A percentile compares a stretch with the other conserved stretches of the same genome.
These are phyloP conservation scores for Fusarium compactum DNA, from an alignment of 2,329 filamentous ascomycete genomes.

Conservation along the genomic window DNA sequence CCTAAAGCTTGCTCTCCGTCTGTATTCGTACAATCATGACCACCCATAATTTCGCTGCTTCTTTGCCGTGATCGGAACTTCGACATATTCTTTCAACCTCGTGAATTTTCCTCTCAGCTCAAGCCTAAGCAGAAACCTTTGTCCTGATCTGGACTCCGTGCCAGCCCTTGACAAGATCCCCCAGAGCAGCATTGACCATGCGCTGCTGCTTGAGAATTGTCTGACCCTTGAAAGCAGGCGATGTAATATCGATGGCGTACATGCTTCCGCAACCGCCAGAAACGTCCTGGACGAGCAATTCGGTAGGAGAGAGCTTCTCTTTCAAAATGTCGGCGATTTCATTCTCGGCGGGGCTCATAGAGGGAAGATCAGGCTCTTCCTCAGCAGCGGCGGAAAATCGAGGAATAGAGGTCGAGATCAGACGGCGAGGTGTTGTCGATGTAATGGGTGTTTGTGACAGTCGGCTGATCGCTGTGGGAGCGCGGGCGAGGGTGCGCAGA, in stretches of 20 bases:
- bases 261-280: constrained; percentile 88
- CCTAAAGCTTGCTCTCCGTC: background rate
- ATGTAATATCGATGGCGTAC: constrained; percentile 85
- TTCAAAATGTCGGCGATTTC: constrained; percentile 68
- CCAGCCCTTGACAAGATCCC: constrained; percentile 82
- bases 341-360: constrained; percentile 65
- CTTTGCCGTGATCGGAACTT: background rate
- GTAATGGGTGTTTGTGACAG: constrained; percentile 12
- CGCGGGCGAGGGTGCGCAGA: constrained; percentile 26
- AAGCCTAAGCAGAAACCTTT: constrained; percentile 56
- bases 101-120: background rate
- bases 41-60: background rate
- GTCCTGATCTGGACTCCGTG: constrained; percentile 87
- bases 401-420: constrained; percentile 20
- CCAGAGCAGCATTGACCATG: constrained; percentile 80
- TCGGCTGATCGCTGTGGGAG: constrained; percentile 14
- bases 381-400: constrained; percentile 27
- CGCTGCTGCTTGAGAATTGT: constrained; percentile 85
- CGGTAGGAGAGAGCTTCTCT: constrained; percentile 62
- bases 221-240: constrained; percentile 76
- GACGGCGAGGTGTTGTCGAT: constrained; percentile 12
- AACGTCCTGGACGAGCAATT: constrained; percentile 78
- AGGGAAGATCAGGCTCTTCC: constrained; percentile 39
- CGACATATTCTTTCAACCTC: background rate
- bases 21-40: constrained; percentile 18